Conservation (phyloP, 208 protist species). For the Leishmania guyanensis region DNA sequence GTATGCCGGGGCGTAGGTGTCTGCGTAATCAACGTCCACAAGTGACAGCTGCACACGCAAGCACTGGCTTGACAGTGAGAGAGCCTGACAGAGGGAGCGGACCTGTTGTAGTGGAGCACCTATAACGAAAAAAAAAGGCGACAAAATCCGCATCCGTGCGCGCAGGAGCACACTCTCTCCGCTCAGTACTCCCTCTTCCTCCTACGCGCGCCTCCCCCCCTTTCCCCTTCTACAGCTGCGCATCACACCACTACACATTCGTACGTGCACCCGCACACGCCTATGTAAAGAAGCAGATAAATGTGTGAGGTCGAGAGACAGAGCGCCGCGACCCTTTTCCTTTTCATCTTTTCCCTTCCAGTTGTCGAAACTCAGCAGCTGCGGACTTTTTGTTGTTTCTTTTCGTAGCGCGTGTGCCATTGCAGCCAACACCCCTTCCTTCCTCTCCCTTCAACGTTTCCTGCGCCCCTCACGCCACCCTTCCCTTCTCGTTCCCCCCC, state of each 20-base stretch:
- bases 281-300: neutral
- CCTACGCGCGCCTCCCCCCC: too few species aligned
- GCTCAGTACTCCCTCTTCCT: too few species aligned
- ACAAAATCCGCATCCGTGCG: too few species aligned
- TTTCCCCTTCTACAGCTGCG: too few species aligned
- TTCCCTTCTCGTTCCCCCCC: neutral
- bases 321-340: neutral
- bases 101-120: too few species aligned
- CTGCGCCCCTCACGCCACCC: neutral
- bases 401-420: too few species aligned
- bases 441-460: neutral
- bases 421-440: neutral
- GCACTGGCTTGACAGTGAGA: too few species aligned
- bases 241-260: too few species aligned
- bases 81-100: too few species aligned
- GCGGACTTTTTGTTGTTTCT: neutral
- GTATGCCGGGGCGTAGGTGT: neutral
- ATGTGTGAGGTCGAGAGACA: neutral
- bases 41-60: neutral
- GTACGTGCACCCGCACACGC: neutral
- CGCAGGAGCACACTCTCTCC: too few species aligned
- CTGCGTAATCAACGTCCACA: neutral
- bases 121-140: too few species aligned
- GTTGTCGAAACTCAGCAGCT: neutral
- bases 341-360: slow-evolving; percentile 10